Evolutionary conservation across 225 moss, liverwort and hornwort genomes (phyloP).

Genomic region (Thuidium tamariscinum): DNA sequence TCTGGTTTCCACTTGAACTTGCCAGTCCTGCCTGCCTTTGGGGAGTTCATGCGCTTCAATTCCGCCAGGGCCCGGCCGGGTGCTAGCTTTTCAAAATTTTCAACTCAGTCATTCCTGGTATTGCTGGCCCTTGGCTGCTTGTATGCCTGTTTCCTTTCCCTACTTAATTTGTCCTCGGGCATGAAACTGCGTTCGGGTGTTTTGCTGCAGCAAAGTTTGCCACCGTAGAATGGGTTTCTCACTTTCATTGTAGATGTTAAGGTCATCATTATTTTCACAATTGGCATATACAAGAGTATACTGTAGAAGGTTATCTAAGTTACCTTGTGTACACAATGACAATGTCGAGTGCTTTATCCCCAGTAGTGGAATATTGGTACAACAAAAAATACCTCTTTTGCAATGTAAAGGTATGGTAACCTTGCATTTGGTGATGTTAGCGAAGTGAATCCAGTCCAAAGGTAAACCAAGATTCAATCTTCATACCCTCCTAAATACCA

Average conservation of each 20-base stretch:
- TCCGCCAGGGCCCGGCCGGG: neutral
- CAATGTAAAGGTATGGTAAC: neutral
- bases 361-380: too few relatives aligned
- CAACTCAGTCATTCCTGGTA: neutral
- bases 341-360: neutral
- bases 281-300: neutral
- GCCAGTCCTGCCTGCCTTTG: neutral
- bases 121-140: neutral
- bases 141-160: neutral
- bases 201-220: neutral
- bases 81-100: neutral
- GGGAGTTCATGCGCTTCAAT: rapidly evolving
- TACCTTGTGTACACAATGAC: too few relatives aligned
- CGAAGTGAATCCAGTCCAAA: neutral
- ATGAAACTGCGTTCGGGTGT: rapidly evolving
- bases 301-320: neutral
- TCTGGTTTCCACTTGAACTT: rapidly evolving
- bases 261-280: neutral
- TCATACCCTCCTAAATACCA: neutral
- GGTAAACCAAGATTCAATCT: neutral
- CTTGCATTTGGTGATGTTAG: neutral
- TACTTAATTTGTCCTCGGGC: neutral
- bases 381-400: too few relatives aligned
- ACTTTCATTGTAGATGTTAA: neutral
- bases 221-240: neutral